These are phyloP conservation scores for Apiospora koreana DNA, from an alignment of 2,329 filamentous ascomycete genomes.

Conservation along the genomic window DNA sequence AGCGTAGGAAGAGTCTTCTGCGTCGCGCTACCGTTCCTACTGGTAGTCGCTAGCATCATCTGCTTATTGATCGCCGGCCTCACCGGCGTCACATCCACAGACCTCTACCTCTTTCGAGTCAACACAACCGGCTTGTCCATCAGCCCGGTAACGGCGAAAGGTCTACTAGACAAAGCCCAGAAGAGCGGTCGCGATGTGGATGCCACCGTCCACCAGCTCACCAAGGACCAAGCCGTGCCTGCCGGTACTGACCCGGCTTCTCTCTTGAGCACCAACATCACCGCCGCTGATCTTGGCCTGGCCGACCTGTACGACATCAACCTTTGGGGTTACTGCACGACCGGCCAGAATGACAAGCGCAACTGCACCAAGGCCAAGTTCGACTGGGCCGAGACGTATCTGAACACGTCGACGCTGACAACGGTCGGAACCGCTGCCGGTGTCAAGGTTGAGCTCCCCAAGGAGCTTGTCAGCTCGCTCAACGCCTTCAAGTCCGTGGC, in stretches of 20 bases:
- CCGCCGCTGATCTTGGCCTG: slow-evolving; percentile 60
- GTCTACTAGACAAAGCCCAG: slow-evolving; percentile 17
- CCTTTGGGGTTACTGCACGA: slow-evolving; percentile 85
- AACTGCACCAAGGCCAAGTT: slow-evolving; percentile 72
- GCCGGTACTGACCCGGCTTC: slow-evolving; percentile 15
- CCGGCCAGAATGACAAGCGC: slow-evolving; percentile 54
- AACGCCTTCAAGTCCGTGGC: slow-evolving; percentile 72
- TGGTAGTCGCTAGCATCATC: slow-evolving; percentile 77
- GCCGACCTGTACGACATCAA: slow-evolving; percentile 78
- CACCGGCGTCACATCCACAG: slow-evolving; percentile 57
- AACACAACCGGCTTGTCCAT: slow-evolving; percentile 63
- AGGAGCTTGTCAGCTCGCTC: slow-evolving; percentile 66
- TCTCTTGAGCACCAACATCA: slow-evolving; percentile 49
- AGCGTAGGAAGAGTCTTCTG: slow-evolving; percentile 75
- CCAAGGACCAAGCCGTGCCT: slow-evolving; percentile 13
- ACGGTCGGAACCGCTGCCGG: slow-evolving; percentile 49
- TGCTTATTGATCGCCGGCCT: slow-evolving; percentile 62
- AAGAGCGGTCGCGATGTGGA: neutral
- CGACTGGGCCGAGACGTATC: slow-evolving; percentile 74
- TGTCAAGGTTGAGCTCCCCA: slow-evolving; percentile 65
- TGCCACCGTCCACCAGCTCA: slow-evolving; percentile 12
- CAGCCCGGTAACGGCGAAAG: slow-evolving; percentile 38
- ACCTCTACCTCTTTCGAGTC: slow-evolving; percentile 60
- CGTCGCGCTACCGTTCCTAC: slow-evolving; percentile 81
- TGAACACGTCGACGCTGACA: slow-evolving; percentile 67